Evolutionary conservation across 306 rosid species (phyloP).

Genomic region (Astragalus membranaceus): DNA sequence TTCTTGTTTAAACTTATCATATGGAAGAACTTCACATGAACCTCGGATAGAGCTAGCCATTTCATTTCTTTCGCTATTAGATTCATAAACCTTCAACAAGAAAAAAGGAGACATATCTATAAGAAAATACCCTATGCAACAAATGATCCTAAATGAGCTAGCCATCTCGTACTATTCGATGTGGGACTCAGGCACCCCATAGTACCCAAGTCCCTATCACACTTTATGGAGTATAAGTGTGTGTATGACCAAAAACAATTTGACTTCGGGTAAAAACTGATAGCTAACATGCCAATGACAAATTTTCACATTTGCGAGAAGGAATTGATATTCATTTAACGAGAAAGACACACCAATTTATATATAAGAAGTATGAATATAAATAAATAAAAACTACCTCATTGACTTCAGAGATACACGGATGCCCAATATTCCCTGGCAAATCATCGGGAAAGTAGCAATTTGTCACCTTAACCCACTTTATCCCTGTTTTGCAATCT

Average conservation of each 20-base stretch:
- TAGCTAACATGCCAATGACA: slow-evolving; percentile 11
- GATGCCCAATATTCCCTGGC: slow-evolving; percentile 65
- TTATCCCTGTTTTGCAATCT: slow-evolving; percentile 64
- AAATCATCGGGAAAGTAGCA: slow-evolving; percentile 84
- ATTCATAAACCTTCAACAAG: slow-evolving; percentile 65
- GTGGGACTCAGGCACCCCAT: too few species aligned
- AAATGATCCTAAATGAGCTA: slow-evolving; percentile 1
- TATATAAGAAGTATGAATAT: not conserved
- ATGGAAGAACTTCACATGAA: slow-evolving; percentile 77
- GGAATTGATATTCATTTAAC: not conserved
- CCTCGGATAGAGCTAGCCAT: slow-evolving; percentile 69
- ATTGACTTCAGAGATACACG: slow-evolving; percentile 67
- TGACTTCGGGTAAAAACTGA: slow-evolving; percentile 3
- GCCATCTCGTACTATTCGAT: too few species aligned
- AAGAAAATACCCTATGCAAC: slow-evolving; percentile 11
- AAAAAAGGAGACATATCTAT: slow-evolving; percentile 2
- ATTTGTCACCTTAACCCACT: slow-evolving; percentile 55
- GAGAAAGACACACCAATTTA: not conserved
- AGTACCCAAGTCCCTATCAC: too few species aligned
- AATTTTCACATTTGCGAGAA: not conserved
- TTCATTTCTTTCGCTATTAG: slow-evolving; percentile 58
- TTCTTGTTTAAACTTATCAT: slow-evolving; percentile 63
- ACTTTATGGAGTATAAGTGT: not conserved
- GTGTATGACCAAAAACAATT: not conserved
- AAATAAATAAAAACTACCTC: slow-evolving; percentile 49